phyloP scores from a whole-genome alignment of 139 green algal genomes.

The Chlorella sp. region DNA sequence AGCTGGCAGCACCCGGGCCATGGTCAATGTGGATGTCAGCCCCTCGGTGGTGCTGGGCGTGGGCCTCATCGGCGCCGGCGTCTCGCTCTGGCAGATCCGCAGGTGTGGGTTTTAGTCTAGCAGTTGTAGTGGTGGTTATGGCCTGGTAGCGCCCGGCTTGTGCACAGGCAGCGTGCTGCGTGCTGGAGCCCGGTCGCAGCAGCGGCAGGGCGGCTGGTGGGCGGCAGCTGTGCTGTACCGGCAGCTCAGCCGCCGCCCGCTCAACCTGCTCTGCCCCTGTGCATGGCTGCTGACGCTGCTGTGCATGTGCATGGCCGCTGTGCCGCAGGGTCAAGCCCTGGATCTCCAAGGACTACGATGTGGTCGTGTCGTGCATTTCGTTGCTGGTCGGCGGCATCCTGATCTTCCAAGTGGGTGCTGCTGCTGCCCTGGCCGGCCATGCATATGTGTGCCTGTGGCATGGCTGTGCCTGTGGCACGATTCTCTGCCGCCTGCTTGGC shows the following conservation, averaged over 20 bases:
- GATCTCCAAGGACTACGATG: constrained; percentile 75
- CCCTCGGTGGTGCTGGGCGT: constrained; percentile 70
- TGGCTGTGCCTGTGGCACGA: too few species aligned
- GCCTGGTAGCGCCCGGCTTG: too few species aligned
- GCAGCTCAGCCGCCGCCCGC: background rate
- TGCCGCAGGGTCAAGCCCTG: constrained; percentile 51
- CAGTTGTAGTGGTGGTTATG: background rate
- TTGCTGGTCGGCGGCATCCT: constrained; percentile 78
- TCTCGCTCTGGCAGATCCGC: constrained; percentile 72
- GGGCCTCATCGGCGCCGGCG: constrained; percentile 61
- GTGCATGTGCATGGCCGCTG: background rate
- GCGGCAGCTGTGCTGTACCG: too few species aligned
- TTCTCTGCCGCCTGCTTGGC: too few species aligned
- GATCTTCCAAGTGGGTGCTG: constrained; percentile 77
- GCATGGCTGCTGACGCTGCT: too few species aligned
- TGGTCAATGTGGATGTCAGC: constrained; percentile 81
- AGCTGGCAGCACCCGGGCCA: constrained; percentile 24
- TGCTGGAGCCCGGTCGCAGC: too few species aligned
- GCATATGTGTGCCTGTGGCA: too few species aligned
- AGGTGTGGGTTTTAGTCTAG: background rate
- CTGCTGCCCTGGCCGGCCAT: too few species aligned
- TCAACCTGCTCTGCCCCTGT: background rate
- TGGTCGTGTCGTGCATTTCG: constrained; percentile 73
- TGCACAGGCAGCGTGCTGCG: background rate
- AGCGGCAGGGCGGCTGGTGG: too few species aligned